phyloP scores from a whole-genome alignment of 805 yeast species.

The Maudiozyma bulderi region DNA sequence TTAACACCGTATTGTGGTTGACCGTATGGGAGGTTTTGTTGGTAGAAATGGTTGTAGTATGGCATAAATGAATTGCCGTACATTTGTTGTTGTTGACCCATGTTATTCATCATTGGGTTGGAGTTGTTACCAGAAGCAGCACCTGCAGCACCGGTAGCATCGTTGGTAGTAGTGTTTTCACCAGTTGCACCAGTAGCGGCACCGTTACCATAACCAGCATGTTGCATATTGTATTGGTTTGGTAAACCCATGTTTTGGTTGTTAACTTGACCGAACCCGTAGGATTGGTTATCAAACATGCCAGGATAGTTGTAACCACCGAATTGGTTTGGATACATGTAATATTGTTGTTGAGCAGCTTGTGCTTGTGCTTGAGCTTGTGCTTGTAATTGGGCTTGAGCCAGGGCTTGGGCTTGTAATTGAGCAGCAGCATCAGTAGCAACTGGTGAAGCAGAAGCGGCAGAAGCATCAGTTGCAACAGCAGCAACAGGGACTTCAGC shows the following conservation, averaged over 20 bases:
- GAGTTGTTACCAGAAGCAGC: slow-evolving; percentile 9
- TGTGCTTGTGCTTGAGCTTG: slow-evolving; percentile 16
- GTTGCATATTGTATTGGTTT: slow-evolving; percentile 20
- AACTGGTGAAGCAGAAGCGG: background rate
- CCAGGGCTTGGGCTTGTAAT: slow-evolving; percentile 11
- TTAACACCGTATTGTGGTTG: slow-evolving; percentile 30
- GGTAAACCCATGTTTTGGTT: slow-evolving; percentile 5
- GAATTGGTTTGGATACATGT: slow-evolving; percentile 28
- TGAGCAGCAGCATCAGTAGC: background rate
- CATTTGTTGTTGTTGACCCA: slow-evolving; percentile 12
- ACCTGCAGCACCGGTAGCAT: slow-evolving; percentile 8
- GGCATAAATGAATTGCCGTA: slow-evolving; percentile 30
- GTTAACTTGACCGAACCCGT: slow-evolving; percentile 22
- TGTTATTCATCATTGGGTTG: background rate
- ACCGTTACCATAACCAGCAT: slow-evolving; percentile 12
- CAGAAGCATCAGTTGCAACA: background rate
- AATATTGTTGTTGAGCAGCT: slow-evolving; percentile 27
- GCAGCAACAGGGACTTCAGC: background rate
- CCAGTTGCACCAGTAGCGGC: slow-evolving; percentile 4
- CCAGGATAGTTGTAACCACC: slow-evolving; percentile 29
- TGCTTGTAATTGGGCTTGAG: slow-evolving; percentile 25
- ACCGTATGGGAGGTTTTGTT: slow-evolving; percentile 30
- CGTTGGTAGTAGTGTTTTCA: slow-evolving; percentile 4
- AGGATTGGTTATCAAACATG: slow-evolving; percentile 27
- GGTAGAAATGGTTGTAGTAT: slow-evolving; percentile 28